Base-by-base conservation (phyloP, 2,329 filamentous ascomycete species). In the Ophiostoma tasmaniense region DNA sequence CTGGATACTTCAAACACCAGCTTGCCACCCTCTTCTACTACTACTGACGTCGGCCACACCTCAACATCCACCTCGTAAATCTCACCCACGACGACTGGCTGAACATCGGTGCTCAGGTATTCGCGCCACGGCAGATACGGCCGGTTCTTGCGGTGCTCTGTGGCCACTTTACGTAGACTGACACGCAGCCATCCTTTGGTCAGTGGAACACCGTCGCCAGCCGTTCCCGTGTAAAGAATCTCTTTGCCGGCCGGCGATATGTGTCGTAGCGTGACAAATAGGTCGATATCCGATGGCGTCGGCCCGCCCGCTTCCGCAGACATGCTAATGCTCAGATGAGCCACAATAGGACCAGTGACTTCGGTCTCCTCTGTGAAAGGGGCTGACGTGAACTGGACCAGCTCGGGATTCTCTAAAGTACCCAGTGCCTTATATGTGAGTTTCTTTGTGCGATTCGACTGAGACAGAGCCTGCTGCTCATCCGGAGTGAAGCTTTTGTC, bases 341-440 rank as follows among this genome's bases (percentile, higher is more conserved):
- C 87, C 0, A 85, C 80, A 35, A 90, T 79, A 73, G 91, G 87
- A 0, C 89, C 89, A 0, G 89, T 91, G 68, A 92, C 85, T 74
- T 91, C 89, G 0, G 84, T 89, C 73, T 91, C 87, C 7, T 79
- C 71, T n/a, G 83, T 80, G 69, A 91, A 90, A 0, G 85, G 78
- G 0, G 79, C 69, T 0, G 85, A 89, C 0, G 78, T 80, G 75
- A 91, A 91, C 59, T 85, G 83, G 0, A 90, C 72, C 0, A 82
- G 70, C 66, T 70, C 50, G 2, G 68, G 82, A 11, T 83, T 79
- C 0, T 87, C 79, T 0, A 89, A 14, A 20, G 55, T 61, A 28
- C 55, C 55, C n/a, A 61, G 28, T 13, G 55, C 55, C 17, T 61
- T 30, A 13, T 20, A 4, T 22, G 67, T 28, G 66, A n/a, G 25